Percentiles rank a stretch among this genome's conserved stretches.
phyloP scores from a whole-genome alignment of 495 filamentous ascomycete genomes.

The Cercophora samala region DNA sequence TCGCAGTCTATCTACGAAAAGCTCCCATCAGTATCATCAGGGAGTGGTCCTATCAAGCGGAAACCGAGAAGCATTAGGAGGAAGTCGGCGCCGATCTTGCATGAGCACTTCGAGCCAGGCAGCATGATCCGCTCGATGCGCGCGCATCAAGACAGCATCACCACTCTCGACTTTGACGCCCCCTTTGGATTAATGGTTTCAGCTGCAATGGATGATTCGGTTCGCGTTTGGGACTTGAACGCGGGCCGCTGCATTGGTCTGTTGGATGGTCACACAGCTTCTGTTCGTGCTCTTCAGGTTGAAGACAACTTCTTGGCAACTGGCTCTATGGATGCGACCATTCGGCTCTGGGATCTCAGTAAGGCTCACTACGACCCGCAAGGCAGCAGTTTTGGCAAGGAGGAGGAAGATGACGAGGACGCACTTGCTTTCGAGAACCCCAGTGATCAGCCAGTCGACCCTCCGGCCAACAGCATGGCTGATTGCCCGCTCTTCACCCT shows the following conservation, averaged over 20 bases:
- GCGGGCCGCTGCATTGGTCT: conserved; percentile 84
- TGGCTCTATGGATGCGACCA: conserved; percentile 92
- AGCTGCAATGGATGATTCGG: conserved; percentile 91
- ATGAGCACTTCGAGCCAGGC: conserved; percentile 92
- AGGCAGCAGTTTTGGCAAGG: conserved; percentile 62
- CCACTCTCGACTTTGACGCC: conserved; percentile 89
- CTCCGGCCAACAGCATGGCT: conserved; percentile 67
- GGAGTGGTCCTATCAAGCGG: conserved; percentile 50
- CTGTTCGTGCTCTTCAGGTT: conserved; percentile 87
- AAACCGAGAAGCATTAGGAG: conserved; percentile 62
- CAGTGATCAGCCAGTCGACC: conserved; percentile 58
- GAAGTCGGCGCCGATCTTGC: conserved; percentile 89
- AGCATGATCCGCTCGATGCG: conserved; percentile 82
- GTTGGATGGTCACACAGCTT: conserved; percentile 91
- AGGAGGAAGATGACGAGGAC: conserved; percentile 61
- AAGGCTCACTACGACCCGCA: conserved; percentile 56
- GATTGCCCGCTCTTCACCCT: conserved; percentile 87
- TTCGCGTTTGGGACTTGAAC: conserved; percentile 97
- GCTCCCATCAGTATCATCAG: conserved; percentile 55
- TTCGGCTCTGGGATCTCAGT: conserved; percentile 88
- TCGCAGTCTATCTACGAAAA: conserved; percentile 97
- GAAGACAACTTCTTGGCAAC: conserved; percentile 96
- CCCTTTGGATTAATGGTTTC: conserved; percentile 95
- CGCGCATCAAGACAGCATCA: conserved; percentile 86
- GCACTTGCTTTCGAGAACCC: conserved; percentile 58